phyloP scores from a whole-genome alignment of 768 basidiomycete genomes.

The Boletus coccyginus region DNA sequence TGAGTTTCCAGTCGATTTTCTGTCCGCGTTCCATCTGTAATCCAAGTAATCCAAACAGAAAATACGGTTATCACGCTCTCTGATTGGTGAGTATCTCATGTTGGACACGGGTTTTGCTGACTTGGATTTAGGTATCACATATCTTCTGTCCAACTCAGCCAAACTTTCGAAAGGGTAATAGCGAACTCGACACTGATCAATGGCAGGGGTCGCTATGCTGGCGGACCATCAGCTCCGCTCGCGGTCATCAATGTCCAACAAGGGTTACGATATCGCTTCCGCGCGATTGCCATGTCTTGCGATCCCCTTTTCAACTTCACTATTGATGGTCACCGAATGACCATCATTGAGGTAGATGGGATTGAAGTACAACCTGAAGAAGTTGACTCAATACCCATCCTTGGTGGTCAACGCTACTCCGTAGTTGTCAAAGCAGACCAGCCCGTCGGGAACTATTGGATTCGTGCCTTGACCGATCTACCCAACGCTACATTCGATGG shows the following conservation, averaged over 20 bases:
- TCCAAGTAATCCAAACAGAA: conserved; percentile 15
- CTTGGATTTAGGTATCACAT: conserved; percentile 2
- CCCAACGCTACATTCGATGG: background rate
- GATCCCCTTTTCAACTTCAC: conserved; percentile 1
- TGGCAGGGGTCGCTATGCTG: conserved; percentile 4
- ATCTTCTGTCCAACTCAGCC: background rate
- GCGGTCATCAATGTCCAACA: background rate
- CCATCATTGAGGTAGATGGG: conserved; percentile 6
- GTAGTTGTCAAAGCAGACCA: conserved; percentile 43
- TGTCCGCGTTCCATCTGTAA: background rate
- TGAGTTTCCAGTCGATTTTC: background rate
- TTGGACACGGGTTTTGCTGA: background rate
- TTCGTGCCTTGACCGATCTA: conserved; percentile 36
- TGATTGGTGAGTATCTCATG: background rate
- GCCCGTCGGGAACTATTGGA: conserved; percentile 51
- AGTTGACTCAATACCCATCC: background rate
- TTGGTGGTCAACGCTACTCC: conserved; percentile 3
- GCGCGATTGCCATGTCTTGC: background rate
- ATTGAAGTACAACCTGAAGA: background rate
- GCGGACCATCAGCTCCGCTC: conserved; percentile 1
- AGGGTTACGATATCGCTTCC: conserved; percentile 5
- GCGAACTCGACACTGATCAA: conserved; percentile 4
- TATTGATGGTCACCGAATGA: conserved; percentile 8
- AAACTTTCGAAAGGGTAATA: background rate
- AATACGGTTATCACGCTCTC: conserved; percentile 32